These are phyloP conservation scores for Trametes elegans DNA, from an alignment of 768 basidiomycete species.

Conservation along the genomic window DNA sequence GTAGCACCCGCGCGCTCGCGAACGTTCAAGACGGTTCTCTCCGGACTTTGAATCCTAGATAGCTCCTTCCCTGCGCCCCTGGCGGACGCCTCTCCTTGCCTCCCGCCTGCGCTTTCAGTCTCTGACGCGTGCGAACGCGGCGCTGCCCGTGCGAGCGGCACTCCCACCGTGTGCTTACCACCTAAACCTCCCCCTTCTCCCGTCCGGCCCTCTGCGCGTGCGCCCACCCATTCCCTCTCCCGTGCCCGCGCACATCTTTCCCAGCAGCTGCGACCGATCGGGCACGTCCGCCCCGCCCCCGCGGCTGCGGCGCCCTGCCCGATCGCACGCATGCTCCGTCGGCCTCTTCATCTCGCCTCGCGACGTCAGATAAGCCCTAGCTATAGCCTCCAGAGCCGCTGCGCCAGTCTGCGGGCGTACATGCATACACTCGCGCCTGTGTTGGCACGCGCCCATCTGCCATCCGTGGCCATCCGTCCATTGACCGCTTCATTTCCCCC, in stretches of 20 bases:
- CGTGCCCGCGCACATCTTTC: not conserved
- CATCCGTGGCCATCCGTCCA: too few relatives aligned
- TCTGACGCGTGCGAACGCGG: not conserved
- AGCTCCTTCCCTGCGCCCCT: not conserved
- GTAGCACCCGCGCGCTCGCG: not conserved
- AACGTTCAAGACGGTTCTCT: not conserved
- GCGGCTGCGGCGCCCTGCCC: too few relatives aligned
- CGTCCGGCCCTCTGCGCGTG: not conserved
- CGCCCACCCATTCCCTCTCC: not conserved
- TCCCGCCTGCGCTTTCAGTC: not conserved
- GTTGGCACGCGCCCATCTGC: too few relatives aligned
- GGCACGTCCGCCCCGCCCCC: too few relatives aligned
- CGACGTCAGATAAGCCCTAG: too few relatives aligned
- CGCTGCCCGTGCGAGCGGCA: not conserved
- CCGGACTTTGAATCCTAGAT: constrained; percentile 8
- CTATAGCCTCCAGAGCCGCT: too few relatives aligned
- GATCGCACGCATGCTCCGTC: too few relatives aligned
- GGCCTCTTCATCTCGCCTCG: too few relatives aligned
- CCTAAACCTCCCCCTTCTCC: not conserved
- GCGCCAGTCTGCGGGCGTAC: too few relatives aligned
- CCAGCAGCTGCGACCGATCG: not conserved
- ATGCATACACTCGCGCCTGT: too few relatives aligned
- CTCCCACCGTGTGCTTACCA: not conserved
- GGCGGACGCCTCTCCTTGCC: not conserved
- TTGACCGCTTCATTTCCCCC: too few relatives aligned